These are phyloP conservation scores for Epichloe brachyelytri DNA, from an alignment of 2,329 filamentous ascomycete species.

Conservation along the genomic window DNA sequence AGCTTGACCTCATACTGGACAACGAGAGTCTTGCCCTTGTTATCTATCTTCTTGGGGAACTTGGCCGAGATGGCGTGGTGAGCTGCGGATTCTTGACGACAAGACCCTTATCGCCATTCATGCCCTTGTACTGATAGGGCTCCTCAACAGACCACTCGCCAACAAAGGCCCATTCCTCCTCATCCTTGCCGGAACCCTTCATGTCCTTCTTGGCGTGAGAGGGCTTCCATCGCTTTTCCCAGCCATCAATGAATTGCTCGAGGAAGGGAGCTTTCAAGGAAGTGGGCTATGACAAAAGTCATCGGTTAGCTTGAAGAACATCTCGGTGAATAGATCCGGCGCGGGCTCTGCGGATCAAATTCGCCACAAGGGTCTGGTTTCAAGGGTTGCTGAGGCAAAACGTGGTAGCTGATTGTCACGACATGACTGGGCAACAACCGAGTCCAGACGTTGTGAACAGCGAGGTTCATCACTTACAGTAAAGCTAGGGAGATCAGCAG, in stretches of 20 bases:
- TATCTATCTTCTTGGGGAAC: conserved; percentile 91
- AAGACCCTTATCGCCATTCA: conserved; percentile 89
- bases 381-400: not conserved
- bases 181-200: conserved; percentile 56
- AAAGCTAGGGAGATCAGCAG: conserved; percentile 66
- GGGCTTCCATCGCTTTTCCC: conserved; percentile 85
- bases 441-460: not conserved
- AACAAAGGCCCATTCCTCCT: conserved; percentile 11
- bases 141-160: conserved; percentile 89
- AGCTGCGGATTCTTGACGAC: conserved; percentile 94
- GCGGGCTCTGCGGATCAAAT: not conserved
- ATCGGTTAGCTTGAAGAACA: conserved; percentile 11
- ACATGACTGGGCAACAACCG: not conserved
- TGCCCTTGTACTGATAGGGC: conserved; percentile 78
- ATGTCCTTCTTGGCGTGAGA: conserved; percentile 93
- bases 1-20: conserved; percentile 99
- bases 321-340: not conserved
- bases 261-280: conserved; percentile 85
- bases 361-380: not conserved
- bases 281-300: conserved; percentile 51
- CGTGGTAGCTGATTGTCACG: not conserved
- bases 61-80: conserved; percentile 99
- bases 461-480: conserved; percentile 50
- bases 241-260: conserved; percentile 96
- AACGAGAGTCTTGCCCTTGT: conserved; percentile 93